phyloP scores from a whole-genome alignment of 2,329 filamentous ascomycete genomes.

The Stagonosporopsis tanaceti region DNA sequence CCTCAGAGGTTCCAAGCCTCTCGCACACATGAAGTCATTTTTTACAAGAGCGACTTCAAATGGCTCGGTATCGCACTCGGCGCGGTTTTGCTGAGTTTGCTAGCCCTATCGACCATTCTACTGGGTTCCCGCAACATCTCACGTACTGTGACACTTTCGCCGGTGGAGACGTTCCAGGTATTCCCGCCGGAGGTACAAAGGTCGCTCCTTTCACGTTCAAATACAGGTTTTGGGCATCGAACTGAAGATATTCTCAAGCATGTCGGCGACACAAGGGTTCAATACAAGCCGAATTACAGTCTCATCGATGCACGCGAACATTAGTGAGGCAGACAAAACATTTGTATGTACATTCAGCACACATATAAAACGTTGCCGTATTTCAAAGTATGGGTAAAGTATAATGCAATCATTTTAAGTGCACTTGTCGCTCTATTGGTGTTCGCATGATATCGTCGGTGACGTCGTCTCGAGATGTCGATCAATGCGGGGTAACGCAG shows the following conservation, averaged over 20 bases:
- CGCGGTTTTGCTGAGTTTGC: constrained; percentile 2
- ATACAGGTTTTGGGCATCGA: constrained; percentile 3
- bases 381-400: no score
- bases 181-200: constrained; percentile 1
- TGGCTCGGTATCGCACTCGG: constrained; percentile 8
- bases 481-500: constrained; percentile 11
- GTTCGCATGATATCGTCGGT: neutral
- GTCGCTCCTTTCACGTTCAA: neutral
- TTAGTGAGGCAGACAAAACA: neutral
- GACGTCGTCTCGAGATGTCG: neutral
- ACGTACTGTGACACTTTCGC: neutral
- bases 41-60: constrained; percentile 13
- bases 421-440: neutral
- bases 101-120: constrained; percentile 1
- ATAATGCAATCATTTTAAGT: neutral
- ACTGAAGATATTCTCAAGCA: constrained; percentile 1
- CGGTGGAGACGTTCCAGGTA: constrained; percentile 6
- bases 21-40: constrained; percentile 10
- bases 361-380: no score
- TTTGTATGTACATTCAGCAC: neutral
- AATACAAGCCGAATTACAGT: constrained; percentile 3
- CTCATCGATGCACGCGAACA: neutral
- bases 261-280: constrained; percentile 1
- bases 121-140: neutral
- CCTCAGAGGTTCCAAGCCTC: constrained; percentile 4